Percentiles rank a stretch among this genome's conserved stretches.
These are phyloP conservation scores for Claviceps paspali DNA, from an alignment of 2,329 filamentous ascomycete genomes.

Conservation along the genomic window DNA sequence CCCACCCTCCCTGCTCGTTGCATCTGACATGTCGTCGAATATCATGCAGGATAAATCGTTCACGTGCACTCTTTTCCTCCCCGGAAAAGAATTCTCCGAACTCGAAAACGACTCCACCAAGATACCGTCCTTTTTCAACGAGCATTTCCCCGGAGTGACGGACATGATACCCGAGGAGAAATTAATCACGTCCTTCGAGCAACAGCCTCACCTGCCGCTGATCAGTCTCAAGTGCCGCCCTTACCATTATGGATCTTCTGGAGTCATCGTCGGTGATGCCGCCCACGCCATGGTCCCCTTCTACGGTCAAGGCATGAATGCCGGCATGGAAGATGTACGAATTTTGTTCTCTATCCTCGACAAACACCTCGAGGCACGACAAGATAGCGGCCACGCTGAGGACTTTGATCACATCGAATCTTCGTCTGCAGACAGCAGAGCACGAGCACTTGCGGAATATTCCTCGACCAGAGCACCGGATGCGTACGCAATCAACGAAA, in stretches of 20 bases:
- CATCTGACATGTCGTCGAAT: too few species aligned
- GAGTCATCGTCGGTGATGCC: slow-evolving; percentile 80
- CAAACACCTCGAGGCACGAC: slow-evolving; percentile 35
- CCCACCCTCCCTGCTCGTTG: too few species aligned
- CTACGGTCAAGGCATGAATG: slow-evolving; percentile 96
- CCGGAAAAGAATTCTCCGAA: slow-evolving; percentile 49
- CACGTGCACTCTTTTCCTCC: slow-evolving; percentile 86
- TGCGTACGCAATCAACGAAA: slow-evolving; percentile 78
- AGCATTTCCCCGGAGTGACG: slow-evolving; percentile 76
- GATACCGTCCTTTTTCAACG: slow-evolving; percentile 60
- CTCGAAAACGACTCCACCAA: slow-evolving; percentile 48
- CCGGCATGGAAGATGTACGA: slow-evolving; percentile 84
- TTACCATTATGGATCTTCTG: slow-evolving; percentile 63
- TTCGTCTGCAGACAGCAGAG: slow-evolving; percentile 35
- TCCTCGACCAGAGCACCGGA: slow-evolving; percentile 59
- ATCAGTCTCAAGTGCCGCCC: slow-evolving; percentile 89
- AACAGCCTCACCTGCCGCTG: slow-evolving; percentile 79
- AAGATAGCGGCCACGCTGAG: slow-evolving; percentile 23
- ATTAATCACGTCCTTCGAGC: slow-evolving; percentile 57
- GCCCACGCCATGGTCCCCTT: slow-evolving; percentile 98
- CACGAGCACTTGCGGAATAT: slow-evolving; percentile 59
- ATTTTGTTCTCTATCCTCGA: slow-evolving; percentile 76
- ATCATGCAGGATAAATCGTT: slow-evolving; percentile 75
- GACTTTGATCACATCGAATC: slow-evolving; percentile 23
- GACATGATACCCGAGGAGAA: slow-evolving; percentile 50